phyloP scores from a whole-genome alignment of 1,284 basidiomycete species.

The Puccinia coronata region DNA sequence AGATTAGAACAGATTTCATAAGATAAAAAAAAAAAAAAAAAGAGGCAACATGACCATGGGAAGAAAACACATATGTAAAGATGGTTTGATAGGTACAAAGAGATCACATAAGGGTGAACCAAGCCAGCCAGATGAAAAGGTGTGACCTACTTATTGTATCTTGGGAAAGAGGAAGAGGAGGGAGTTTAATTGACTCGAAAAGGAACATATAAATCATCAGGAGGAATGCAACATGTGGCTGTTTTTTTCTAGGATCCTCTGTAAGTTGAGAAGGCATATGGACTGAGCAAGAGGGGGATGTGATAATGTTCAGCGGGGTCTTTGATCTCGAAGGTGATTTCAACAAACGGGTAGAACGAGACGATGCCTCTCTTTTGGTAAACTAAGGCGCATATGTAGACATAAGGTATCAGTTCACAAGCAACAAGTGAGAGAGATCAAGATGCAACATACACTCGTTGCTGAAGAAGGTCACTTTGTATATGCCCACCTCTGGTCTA shows the following conservation, averaged over 20 bases:
- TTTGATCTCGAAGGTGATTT: conserved; percentile 57
- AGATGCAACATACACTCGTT: conserved; percentile 50
- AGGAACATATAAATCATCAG: background rate
- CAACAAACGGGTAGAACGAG: conserved; percentile 57
- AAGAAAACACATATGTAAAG: too few relatives aligned
- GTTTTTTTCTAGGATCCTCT: conserved; percentile 63
- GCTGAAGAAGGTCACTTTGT: conserved; percentile 57
- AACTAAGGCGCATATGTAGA: conserved; percentile 52
- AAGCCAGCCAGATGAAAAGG: too few relatives aligned
- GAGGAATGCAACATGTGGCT: background rate
- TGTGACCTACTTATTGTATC: too few relatives aligned
- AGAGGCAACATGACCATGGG: too few relatives aligned
- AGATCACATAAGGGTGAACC: too few relatives aligned
- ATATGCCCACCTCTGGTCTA: conserved; percentile 54
- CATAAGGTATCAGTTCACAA: too few relatives aligned
- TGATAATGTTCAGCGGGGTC: conserved; percentile 56
- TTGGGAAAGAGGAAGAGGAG: too few relatives aligned
- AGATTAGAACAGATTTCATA: too few relatives aligned
- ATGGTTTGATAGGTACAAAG: too few relatives aligned
- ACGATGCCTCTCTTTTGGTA: conserved; percentile 52
- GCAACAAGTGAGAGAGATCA: background rate
- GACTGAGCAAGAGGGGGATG: conserved; percentile 84
- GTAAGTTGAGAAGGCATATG: conserved; percentile 89
- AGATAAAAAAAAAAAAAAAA: too few relatives aligned
- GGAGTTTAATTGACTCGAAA: too few relatives aligned